Evolutionary conservation across 345 rosid genomes (phyloP).

Genomic region (Euphorbia peplus): DNA sequence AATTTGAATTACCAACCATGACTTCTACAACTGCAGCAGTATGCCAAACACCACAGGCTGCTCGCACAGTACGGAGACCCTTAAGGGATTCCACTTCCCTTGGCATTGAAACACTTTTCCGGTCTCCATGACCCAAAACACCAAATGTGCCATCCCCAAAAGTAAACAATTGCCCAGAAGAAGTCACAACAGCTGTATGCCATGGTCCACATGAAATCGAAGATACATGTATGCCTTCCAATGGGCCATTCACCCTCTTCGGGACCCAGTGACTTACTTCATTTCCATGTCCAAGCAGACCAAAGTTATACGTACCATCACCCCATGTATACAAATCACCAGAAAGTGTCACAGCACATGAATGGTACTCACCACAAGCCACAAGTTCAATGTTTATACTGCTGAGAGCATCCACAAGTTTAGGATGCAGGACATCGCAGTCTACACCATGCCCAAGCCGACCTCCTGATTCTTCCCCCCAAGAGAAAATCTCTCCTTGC

Average conservation of each 20-base stretch:
- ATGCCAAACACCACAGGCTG: slow-evolving; percentile 87
- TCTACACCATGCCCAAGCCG: slow-evolving; percentile 88
- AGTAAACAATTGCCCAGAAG: slow-evolving; percentile 71
- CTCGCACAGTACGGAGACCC: slow-evolving; percentile 75
- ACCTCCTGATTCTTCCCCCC: slow-evolving; percentile 85
- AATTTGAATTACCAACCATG: slow-evolving; percentile 88
- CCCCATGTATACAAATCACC: slow-evolving; percentile 85
- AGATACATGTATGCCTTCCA: slow-evolving; percentile 77
- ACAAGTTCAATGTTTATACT: slow-evolving; percentile 61
- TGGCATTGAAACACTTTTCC: slow-evolving; percentile 55
- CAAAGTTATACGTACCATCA: slow-evolving; percentile 65
- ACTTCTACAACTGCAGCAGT: slow-evolving; percentile 96
- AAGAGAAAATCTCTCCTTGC: slow-evolving; percentile 74
- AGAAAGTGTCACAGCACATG: slow-evolving; percentile 79
- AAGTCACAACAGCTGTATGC: slow-evolving; percentile 82
- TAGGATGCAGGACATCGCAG: slow-evolving; percentile 65
- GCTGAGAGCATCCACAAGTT: slow-evolving; percentile 60
- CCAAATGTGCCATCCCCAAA: slow-evolving; percentile 85
- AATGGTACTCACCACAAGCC: slow-evolving; percentile 78
- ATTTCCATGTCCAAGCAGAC: slow-evolving; percentile 82
- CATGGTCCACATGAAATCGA: slow-evolving; percentile 79
- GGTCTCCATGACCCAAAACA: slow-evolving; percentile 74
- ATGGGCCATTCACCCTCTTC: slow-evolving; percentile 66
- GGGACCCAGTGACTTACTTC: slow-evolving; percentile 79
- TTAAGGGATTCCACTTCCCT: slow-evolving; percentile 78